These are phyloP conservation scores for Pezicula neosporulosa DNA, from an alignment of 2,329 filamentous ascomycete species.

Conservation along the genomic window DNA sequence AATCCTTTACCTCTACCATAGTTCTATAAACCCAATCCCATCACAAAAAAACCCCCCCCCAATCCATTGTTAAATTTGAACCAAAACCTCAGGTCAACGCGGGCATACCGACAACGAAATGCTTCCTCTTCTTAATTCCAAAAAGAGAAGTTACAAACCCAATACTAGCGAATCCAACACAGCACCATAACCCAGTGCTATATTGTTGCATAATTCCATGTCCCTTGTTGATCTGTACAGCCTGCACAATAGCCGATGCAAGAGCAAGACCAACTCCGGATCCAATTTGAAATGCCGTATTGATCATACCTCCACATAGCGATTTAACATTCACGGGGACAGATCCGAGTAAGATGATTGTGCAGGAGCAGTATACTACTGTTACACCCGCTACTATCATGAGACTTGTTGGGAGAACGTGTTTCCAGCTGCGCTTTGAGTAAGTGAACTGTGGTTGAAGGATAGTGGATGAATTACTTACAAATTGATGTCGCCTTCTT, in stretches of 20 bases:
- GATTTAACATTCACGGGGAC: slow-evolving; percentile 38
- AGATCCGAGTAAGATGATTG: slow-evolving; percentile 34
- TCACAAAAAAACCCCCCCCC: too few species aligned
- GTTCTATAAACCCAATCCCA: too few species aligned
- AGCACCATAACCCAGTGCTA: slow-evolving; percentile 37
- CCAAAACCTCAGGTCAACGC: too few species aligned
- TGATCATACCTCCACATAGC: slow-evolving; percentile 38
- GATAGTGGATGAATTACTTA: neutral
- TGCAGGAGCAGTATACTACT: slow-evolving; percentile 38
- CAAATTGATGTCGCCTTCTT: slow-evolving; percentile 16
- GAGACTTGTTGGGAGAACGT: slow-evolving; percentile 34
- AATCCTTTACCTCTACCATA: too few species aligned
- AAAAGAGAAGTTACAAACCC: slow-evolving; percentile 26
- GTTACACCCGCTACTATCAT: slow-evolving; percentile 37
- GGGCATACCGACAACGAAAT: neutral
- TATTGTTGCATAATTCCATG: slow-evolving; percentile 32
- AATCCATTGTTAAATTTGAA: too few species aligned
- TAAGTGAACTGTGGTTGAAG: neutral
- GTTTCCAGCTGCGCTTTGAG: slow-evolving; percentile 26
- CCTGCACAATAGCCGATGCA: slow-evolving; percentile 33
- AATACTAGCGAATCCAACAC: slow-evolving; percentile 34
- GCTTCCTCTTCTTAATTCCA: slow-evolving; percentile 16
- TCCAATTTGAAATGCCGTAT: slow-evolving; percentile 40
- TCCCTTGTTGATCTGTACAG: slow-evolving; percentile 33
- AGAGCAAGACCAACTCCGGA: slow-evolving; percentile 37